Percentiles rank a stretch among this genome's conserved stretches.
Evolutionary conservation across 2,329 filamentous ascomycete species (phyloP).

Genomic region (Tolypocladium capitatum): DNA sequence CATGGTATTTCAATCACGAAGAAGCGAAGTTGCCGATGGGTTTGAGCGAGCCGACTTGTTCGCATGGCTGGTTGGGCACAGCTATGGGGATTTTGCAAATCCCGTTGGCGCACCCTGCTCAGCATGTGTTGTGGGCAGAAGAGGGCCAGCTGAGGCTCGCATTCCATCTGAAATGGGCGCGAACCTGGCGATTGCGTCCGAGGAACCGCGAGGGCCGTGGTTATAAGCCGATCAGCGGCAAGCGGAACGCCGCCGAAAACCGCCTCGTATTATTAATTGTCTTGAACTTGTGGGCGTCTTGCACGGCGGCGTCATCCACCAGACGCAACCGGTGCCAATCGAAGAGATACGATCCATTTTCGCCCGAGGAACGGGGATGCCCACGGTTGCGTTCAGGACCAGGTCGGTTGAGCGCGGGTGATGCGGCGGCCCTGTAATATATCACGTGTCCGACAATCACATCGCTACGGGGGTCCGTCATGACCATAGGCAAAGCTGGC

Average conservation of each 20-base stretch:
- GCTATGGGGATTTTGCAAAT: neutral
- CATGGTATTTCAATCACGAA: neutral
- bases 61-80: neutral
- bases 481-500: too few relatives aligned
- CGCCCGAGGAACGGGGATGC: too few relatives aligned
- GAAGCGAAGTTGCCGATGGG: slow-evolving; percentile 1
- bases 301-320: neutral
- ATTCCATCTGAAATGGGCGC: neutral
- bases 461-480: too few relatives aligned
- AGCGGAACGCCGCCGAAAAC: neutral
- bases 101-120: neutral
- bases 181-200: neutral
- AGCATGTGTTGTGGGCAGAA: neutral
- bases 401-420: too few relatives aligned
- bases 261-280: neutral
- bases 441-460: too few relatives aligned
- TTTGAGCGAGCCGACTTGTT: neutral
- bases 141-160: neutral
- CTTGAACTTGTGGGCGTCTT: neutral
- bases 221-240: neutral
- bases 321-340: too few relatives aligned
- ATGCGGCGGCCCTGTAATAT: too few relatives aligned
- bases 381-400: too few relatives aligned
- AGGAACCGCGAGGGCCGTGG: neutral
- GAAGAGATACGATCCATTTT: too few relatives aligned